Evolutionary conservation across 192 early-diverging fungal species (phyloP).

Genomic region (Entomortierella chlamydospora): DNA sequence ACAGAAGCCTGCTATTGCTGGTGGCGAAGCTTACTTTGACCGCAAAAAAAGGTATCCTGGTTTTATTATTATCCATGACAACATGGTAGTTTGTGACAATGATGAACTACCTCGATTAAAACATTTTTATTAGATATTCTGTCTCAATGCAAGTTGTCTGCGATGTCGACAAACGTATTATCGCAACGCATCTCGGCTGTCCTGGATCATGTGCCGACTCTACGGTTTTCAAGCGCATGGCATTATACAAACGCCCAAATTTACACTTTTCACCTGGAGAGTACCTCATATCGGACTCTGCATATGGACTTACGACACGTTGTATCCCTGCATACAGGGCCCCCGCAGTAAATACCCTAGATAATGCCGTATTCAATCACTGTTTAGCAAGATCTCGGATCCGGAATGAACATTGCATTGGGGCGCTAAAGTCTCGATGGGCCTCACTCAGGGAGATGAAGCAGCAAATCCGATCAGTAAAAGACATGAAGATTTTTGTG

Average conservation of each 20-base stretch:
- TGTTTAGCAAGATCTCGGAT: conserved; percentile 9
- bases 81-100: too few relatives aligned
- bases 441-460: not conserved
- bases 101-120: too few relatives aligned
- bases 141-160: conserved; percentile 13
- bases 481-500: not conserved
- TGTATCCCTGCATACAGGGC: conserved; percentile 13
- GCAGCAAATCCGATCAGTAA: not conserved
- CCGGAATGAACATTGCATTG: conserved; percentile 17
- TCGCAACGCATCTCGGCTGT: conserved; percentile 2
- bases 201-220: conserved; percentile 13
- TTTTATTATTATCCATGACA: too few relatives aligned
- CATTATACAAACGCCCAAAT: not conserved
- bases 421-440: conserved; percentile 1
- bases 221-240: not conserved
- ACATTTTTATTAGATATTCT: conserved; percentile 12
- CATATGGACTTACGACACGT: not conserved
- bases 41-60: not conserved
- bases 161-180: conserved; percentile 11
- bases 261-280: conserved; percentile 5
- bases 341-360: not conserved
- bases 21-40: conserved; percentile 6
- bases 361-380: conserved; percentile 6
- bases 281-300: conserved; percentile 14
- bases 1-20: conserved; percentile 3